Percentiles rank a stretch among this genome's conserved stretches.
Evolutionary conservation across 257 asterid genomes (phyloP).

Genomic region (Knoxia roxburghii): DNA sequence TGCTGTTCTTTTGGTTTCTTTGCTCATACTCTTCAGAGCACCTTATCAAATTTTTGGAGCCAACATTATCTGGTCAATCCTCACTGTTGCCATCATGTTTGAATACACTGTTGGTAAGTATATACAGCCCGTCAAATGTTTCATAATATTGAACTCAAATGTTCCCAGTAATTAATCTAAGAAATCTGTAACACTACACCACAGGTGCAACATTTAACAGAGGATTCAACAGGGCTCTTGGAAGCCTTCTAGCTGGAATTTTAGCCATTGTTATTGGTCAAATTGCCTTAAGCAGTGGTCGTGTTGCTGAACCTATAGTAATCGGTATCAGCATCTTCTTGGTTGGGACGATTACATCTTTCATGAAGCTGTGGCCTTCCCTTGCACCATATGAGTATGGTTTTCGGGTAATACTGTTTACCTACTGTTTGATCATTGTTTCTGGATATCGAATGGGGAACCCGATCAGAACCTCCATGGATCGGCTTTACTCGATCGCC

Average conservation of each 20-base stretch:
- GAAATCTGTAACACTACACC: not conserved
- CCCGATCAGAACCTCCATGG: constrained; percentile 53
- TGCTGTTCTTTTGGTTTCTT: constrained; percentile 59
- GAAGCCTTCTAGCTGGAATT: constrained; percentile 61
- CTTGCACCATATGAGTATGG: constrained; percentile 62
- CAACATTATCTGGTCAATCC: constrained; percentile 63
- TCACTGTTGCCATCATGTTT: constrained; percentile 76
- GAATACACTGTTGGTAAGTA: constrained; percentile 66
- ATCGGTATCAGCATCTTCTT: constrained; percentile 67
- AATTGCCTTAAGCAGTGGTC: constrained; percentile 48
- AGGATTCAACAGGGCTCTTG: constrained; percentile 69
- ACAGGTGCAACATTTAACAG: constrained; percentile 61
- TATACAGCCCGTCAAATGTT: too few relatives aligned
- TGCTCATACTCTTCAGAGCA: constrained; percentile 41
- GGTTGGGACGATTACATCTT: constrained; percentile 55
- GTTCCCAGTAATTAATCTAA: not conserved
- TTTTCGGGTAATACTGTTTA: constrained; percentile 58
- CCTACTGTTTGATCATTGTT: constrained; percentile 64
- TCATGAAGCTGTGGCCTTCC: constrained; percentile 67
- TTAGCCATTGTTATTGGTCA: constrained; percentile 45
- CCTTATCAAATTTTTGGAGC: constrained; percentile 58
- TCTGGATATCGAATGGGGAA: constrained; percentile 74
- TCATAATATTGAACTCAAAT: not conserved
- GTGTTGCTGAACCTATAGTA: constrained; percentile 47
- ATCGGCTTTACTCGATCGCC: constrained; percentile 64